Base-by-base conservation (phyloP, 805 yeast genomes). In the Metschnikowia noctiluminum region DNA sequence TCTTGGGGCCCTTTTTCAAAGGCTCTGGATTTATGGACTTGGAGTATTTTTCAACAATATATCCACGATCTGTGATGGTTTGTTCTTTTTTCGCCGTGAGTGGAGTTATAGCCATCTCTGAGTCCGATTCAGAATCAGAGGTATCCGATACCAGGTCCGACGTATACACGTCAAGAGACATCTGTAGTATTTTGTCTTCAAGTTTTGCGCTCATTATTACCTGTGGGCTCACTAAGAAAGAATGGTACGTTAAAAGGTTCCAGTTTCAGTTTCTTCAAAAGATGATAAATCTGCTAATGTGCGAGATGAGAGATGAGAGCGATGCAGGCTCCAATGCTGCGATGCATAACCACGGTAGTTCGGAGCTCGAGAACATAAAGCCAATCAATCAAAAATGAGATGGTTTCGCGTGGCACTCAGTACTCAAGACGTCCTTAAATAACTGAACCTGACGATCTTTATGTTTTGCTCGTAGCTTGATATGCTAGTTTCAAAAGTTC, bases 21-120 rank as follows among this genome's bases (percentile, higher is more conserved):
- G 79, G 79, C 60, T 84, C 90, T 1, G 82, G 74, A 54, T 82
- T 84, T 62, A 86, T 85, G 52, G 77, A 81, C 45, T 80, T 78
- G 0, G 84, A 79, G 63, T 82, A 84, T 57, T 79, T 82, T n/a
- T 78, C 81, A 16, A 83, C 70, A 35, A 87, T 77, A 40, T 71
- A 73, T 26, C 64, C 77, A 35, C 69, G 64, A 41, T 72, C 74
- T 9, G 64, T 65, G 40, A 69, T 49, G 6, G 74, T 68, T 43
- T 62, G 62, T 7, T n/a, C 44, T 13, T 15, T 35, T 13, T 45
- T 39, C 1, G 28, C 6, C 31, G 38, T 21, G 7, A 31, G 21
- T n/a, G 31, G 28, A 3, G 39, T 15, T 36, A 40, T 38, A 38
- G 42, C 38, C 32, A 36, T 35, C 14, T 45, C 36, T n/a, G 34